Conservation (phyloP, 73 alveolate species). For the Paramecium octaurelia region DNA sequence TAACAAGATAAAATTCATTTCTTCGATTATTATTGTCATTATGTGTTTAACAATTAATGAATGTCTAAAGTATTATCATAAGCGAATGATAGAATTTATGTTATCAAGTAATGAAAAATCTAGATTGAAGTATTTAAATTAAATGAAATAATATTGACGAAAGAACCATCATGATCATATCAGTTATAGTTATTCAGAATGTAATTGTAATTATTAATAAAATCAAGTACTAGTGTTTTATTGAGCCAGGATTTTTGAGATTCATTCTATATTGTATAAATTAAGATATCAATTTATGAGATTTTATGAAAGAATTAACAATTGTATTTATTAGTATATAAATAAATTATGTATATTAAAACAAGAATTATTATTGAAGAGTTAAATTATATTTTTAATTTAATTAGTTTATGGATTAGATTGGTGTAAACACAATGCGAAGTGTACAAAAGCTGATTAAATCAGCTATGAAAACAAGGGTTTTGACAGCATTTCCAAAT, state of each 20-base stretch:
- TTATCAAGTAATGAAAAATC: too few species aligned
- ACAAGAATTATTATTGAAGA: background rate
- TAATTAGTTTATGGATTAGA: slow-evolving; percentile 6
- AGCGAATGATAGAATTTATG: too few species aligned
- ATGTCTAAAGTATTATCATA: too few species aligned
- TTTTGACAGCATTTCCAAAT: background rate
- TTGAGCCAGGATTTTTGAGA: background rate
- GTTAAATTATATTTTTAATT: background rate
- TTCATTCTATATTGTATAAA: background rate
- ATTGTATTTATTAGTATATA: background rate
- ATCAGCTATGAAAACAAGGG: background rate
- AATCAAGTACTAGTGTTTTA: too few species aligned
- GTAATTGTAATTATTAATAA: background rate
- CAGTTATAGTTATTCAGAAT: too few species aligned
- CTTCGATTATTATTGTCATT: background rate
- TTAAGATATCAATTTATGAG: background rate
- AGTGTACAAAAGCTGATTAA: background rate
- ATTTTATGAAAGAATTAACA: background rate
- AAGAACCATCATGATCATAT: too few species aligned
- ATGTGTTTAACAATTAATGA: too few species aligned
- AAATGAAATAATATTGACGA: too few species aligned
- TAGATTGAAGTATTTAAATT: too few species aligned
- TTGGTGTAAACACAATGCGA: slow-evolving; percentile 5
- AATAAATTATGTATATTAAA: background rate
- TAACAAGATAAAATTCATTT: too few species aligned